phyloP scores from a whole-genome alignment of 1,284 basidiomycete species.

The Boletus sp. region DNA sequence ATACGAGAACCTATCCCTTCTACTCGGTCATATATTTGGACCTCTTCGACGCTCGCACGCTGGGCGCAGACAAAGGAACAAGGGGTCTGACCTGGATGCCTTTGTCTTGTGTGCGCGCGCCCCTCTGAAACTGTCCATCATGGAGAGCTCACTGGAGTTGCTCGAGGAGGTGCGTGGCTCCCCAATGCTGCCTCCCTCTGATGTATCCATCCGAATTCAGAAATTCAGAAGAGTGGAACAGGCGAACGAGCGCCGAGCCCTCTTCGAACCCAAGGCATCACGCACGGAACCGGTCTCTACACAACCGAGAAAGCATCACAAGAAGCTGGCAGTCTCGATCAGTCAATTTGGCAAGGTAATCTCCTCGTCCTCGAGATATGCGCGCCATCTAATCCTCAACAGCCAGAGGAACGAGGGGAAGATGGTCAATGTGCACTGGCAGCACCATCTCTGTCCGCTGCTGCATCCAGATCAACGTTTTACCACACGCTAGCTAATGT shows the following conservation, averaged over 20 bases:
- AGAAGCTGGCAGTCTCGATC: conserved; percentile 53
- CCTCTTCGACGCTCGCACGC: conserved; percentile 21
- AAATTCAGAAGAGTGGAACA: conserved; percentile 59
- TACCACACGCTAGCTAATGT: conserved; percentile 55
- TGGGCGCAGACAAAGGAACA: conserved; percentile 4
- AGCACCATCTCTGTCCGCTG: conserved; percentile 40
- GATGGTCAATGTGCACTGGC: conserved; percentile 33
- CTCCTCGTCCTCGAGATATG: conserved; percentile 6
- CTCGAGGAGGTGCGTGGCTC: conserved; percentile 46
- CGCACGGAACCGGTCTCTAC: conserved; percentile 24
- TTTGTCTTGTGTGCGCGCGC: neutral
- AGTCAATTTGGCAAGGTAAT: conserved; percentile 59
- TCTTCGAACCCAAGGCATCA: conserved; percentile 36
- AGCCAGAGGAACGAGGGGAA: conserved; percentile 27
- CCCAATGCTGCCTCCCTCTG: neutral
- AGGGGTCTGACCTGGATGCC: neutral
- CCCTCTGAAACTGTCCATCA: conserved; percentile 9
- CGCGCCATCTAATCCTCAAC: conserved; percentile 9
- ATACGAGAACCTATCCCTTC: neutral
- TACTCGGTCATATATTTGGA: conserved; percentile 10
- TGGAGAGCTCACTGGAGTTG: conserved; percentile 39
- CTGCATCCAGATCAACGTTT: conserved; percentile 49
- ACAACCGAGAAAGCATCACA: conserved; percentile 35
- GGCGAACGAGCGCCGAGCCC: conserved; percentile 52
- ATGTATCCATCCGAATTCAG: conserved; percentile 35